Evolutionary conservation across 106 monocot species (phyloP).

Genomic region (Hemerocallis citrina): DNA sequence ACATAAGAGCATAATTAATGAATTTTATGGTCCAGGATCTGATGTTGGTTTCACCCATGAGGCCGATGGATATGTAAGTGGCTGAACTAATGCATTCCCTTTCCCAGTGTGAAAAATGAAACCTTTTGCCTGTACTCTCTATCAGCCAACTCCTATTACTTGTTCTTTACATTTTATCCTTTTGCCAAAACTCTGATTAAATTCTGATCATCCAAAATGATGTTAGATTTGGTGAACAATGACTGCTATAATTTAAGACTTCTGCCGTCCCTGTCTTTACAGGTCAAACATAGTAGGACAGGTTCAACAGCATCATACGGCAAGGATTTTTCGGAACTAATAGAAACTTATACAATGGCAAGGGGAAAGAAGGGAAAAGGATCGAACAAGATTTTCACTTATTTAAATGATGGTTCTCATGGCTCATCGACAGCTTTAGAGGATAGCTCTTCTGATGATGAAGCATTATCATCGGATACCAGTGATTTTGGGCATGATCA

Average conservation of each 20-base stretch:
- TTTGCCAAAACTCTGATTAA: background rate
- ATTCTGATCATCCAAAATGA: background rate
- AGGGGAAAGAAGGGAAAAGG: slow-evolving; percentile 17
- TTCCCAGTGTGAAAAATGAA: background rate
- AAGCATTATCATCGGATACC: slow-evolving; percentile 6
- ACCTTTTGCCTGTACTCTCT: background rate
- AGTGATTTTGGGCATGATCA: slow-evolving; percentile 3
- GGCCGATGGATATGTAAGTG: background rate
- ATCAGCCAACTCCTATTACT: background rate
- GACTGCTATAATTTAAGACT: background rate
- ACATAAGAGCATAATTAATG: background rate
- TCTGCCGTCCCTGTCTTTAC: slow-evolving; percentile 11
- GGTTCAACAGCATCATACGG: slow-evolving; percentile 51
- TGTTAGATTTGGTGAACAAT: no score
- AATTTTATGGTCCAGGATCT: background rate
- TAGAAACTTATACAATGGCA: slow-evolving; percentile 36
- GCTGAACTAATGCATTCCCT: background rate
- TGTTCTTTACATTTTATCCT: background rate
- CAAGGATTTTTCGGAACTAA: slow-evolving; percentile 64
- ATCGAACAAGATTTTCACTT: slow-evolving; percentile 4
- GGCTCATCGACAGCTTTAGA: slow-evolving; percentile 9
- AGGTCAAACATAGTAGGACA: slow-evolving; percentile 88
- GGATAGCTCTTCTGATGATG: slow-evolving; percentile 25
- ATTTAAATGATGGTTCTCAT: slow-evolving; percentile 15
- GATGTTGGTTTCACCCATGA: background rate